Percentiles rank a stretch among this genome's conserved stretches.
These are phyloP conservation scores for Chaetomium strumarium DNA, from an alignment of 2,329 filamentous ascomycete genomes.

Conservation along the genomic window DNA sequence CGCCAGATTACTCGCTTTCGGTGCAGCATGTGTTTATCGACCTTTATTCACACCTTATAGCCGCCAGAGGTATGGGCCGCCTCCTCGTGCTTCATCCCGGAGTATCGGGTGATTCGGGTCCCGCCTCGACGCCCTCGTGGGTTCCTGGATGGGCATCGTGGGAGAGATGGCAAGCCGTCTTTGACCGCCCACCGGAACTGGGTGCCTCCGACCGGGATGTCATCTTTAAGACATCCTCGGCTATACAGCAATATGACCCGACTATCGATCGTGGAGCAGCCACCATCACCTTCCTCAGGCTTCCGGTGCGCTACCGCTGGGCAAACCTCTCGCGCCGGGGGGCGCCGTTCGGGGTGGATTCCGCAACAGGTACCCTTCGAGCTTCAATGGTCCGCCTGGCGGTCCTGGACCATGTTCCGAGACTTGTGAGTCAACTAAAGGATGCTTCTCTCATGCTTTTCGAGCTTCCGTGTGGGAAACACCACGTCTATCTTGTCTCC, in stretches of 20 bases:
- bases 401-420: background rate
- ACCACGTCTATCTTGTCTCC: background rate
- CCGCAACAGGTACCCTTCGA: background rate
- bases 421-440: background rate
- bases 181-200: too few species aligned
- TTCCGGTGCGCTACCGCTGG: background rate
- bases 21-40: slow-evolving; percentile 1
- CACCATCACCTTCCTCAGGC: background rate
- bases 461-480: background rate
- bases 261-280: too few species aligned
- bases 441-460: background rate
- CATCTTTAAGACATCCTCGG: too few species aligned
- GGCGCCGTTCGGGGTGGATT: background rate
- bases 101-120: background rate
- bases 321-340: too few species aligned
- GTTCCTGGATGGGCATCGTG: background rate
- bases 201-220: too few species aligned
- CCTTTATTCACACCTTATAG: background rate
- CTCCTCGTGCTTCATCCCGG: background rate
- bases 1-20: slow-evolving; percentile 1
- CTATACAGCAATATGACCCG: too few species aligned
- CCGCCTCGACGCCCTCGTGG: background rate
- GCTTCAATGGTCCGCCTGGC: background rate
- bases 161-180: background rate
- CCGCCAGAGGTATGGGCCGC: background rate